Conservation (phyloP, 1,139 yeast species). For the Hanseniaspora uvarum region DNA sequence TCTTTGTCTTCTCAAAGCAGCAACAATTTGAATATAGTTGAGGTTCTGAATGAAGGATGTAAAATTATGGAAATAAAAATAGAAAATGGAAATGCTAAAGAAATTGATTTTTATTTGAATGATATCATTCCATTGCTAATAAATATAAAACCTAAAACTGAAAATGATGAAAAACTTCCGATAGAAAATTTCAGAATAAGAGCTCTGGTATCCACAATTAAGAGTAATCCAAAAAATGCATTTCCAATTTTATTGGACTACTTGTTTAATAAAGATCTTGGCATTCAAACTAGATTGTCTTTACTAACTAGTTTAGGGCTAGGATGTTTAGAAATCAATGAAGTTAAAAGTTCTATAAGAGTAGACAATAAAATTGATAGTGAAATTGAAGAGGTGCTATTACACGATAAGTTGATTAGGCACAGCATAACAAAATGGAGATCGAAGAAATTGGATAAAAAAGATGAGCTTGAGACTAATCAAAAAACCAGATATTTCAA, state of each 20-base stretch:
- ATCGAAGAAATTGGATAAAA: constrained; percentile 5
- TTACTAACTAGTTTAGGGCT: constrained; percentile 49
- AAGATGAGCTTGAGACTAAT: constrained; percentile 25
- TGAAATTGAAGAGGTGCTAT: background rate
- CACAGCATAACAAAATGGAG: constrained; percentile 11
- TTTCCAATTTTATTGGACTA: constrained; percentile 35
- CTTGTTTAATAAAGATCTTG: constrained; percentile 51
- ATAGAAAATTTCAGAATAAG: constrained; percentile 48
- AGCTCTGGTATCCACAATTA: constrained; percentile 45
- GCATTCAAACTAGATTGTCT: constrained; percentile 54
- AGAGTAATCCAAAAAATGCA: constrained; percentile 38
- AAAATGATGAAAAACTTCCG: constrained; percentile 35
- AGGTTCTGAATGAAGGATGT: constrained; percentile 28
- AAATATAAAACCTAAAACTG: constrained; percentile 40
- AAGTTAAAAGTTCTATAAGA: background rate
- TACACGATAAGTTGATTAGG: constrained; percentile 1
- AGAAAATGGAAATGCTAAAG: constrained; percentile 30
- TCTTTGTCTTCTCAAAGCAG: constrained; percentile 21
- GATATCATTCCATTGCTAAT: constrained; percentile 39
- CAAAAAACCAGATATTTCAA: constrained; percentile 30
- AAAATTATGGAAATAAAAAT: constrained; percentile 29
- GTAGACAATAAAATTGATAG: background rate
- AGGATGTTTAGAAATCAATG: constrained; percentile 25
- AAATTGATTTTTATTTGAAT: constrained; percentile 38
- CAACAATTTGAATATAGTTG: constrained; percentile 18